Base-by-base conservation (phyloP, 2,329 filamentous ascomycete genomes). In the Dothiorella sarmentorum region DNA sequence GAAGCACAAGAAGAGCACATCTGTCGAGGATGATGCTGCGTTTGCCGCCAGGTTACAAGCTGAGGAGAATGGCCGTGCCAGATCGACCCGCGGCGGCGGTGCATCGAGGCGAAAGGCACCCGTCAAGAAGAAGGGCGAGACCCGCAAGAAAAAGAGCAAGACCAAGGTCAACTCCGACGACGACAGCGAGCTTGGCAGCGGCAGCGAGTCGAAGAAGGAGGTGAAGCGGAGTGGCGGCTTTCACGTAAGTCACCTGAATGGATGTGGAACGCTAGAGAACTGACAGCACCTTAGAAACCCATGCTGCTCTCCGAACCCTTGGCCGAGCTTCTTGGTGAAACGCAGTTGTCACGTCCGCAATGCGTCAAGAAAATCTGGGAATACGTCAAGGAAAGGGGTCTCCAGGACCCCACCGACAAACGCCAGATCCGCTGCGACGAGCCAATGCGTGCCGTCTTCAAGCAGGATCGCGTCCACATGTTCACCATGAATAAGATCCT, bases 401-500 rank as follows among this genome's bases (percentile, higher is more conserved):
- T 99, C 5, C 94, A 99, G 74, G 92, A 97, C 65, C 93, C 92
- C 0, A 85, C 74, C 63, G 93, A 99, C 77, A 93, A 92, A 73
- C 89, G 94, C 20, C 91, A 96, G 66, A 99, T 99, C 63, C 79
- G 85, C 26, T 99, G 94, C 76, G 94, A 99, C 74, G 90, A 96
- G 22, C 86, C 85, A 65, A 88, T 99, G 88, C 86, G 90, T 61
- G 88, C 89, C 6, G 89, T 99, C 7, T 99, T 99, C 78, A 96
- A 96, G 73, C 84, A 89, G 68, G 85, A 91, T 68, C 89, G 84
- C 68, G 89, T 99, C 51, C 91, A 97, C 75, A 99, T 99, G 94
- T 99, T 99, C 75, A 92, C 91, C 65, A 97, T 99, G 93, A 97
- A 96, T 80, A 97, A 97, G 79, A 84, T 96, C 15, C 85, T 97